Conservation (phyloP, 2,329 filamentous ascomycete species). For the Cyanodermella asteris region DNA sequence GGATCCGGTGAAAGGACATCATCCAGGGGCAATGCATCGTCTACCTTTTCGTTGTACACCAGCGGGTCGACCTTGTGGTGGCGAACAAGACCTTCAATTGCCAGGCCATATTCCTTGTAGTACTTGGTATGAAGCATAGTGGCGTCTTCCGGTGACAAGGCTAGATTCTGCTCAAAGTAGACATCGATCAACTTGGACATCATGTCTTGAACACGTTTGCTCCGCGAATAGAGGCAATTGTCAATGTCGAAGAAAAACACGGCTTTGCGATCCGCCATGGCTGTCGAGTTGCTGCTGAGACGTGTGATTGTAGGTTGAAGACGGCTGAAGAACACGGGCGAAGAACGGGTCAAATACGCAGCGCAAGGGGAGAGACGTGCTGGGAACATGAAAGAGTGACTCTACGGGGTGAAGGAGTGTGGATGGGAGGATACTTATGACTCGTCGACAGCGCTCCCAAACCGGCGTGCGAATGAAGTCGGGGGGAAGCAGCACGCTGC, state of each 20-base stretch:
- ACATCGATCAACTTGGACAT: constrained; percentile 67
- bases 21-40: constrained; percentile 81
- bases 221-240: constrained; percentile 87
- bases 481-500: too few relatives aligned
- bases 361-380: not conserved
- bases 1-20: constrained; percentile 60
- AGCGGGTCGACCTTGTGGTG: constrained; percentile 90
- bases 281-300: not conserved
- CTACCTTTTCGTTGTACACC: constrained; percentile 84
- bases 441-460: too few relatives aligned
- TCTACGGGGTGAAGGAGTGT: constrained; percentile 1
- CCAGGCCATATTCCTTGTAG: constrained; percentile 90
- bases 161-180: constrained; percentile 47
- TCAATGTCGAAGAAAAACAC: constrained; percentile 82
- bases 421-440: not conserved
- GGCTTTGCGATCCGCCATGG: constrained; percentile 19
- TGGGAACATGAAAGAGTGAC: not conserved
- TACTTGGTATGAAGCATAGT: constrained; percentile 71
- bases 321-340: not conserved
- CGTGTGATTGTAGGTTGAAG: not conserved
- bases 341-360: not conserved
- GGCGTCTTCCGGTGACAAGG: constrained; percentile 56
- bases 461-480: too few relatives aligned
- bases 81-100: constrained; percentile 80
- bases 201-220: constrained; percentile 53